A percentile compares a stretch with the other conserved stretches of the same genome.
Conservation (phyloP, 257 asterid species). For the Cruciata laevipes region DNA sequence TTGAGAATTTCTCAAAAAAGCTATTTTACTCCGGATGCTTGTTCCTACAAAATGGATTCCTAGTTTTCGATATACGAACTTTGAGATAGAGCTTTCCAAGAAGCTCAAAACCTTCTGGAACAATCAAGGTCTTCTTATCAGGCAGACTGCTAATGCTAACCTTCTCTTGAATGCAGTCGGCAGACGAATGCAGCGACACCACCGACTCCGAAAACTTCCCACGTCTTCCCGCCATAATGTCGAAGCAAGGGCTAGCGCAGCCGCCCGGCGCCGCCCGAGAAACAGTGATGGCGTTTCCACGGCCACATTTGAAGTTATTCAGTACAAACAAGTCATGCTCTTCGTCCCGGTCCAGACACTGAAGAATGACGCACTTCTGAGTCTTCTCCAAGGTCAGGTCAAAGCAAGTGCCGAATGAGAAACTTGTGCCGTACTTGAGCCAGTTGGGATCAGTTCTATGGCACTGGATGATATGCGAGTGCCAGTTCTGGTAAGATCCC, state of each 20-base stretch:
- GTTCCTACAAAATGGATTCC: no score
- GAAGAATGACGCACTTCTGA: neutral
- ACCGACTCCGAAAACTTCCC: neutral
- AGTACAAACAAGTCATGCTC: neutral
- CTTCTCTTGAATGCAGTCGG: no score
- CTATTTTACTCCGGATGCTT: no score
- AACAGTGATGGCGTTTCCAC: neutral
- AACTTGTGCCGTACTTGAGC: neutral
- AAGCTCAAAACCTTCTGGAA: no score
- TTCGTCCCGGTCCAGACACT: neutral
- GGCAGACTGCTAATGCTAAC: no score
- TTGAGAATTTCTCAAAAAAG: no score
- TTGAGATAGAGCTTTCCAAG: no score
- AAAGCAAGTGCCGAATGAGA: neutral
- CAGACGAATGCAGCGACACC: neutral
- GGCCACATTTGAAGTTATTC: neutral
- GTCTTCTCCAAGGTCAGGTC: neutral
- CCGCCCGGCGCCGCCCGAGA: neutral
- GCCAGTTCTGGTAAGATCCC: neutral
- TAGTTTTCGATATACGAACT: no score
- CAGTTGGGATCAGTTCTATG: neutral
- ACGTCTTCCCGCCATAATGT: neutral
- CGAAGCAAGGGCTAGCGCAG: neutral
- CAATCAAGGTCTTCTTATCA: no score
- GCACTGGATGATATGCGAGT: neutral